These are phyloP conservation scores for Hydnomerulius pinastri DNA, from an alignment of 768 basidiomycete genomes.

Conservation along the genomic window DNA sequence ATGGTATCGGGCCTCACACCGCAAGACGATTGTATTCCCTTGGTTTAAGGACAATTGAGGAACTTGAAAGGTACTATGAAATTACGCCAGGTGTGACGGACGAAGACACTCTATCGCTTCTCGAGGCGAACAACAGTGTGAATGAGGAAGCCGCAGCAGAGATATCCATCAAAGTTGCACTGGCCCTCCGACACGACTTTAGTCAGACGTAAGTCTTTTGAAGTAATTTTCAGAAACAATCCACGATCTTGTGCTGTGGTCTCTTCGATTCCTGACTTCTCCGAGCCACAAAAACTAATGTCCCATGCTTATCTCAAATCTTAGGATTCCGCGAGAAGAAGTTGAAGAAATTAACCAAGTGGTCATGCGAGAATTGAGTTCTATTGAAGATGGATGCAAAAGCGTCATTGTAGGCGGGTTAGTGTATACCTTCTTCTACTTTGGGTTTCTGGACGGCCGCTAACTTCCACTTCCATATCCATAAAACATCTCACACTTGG, in stretches of 20 bases:
- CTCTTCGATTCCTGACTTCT: too few relatives aligned
- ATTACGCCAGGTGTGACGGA: conserved; percentile 38
- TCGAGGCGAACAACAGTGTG: conserved; percentile 16
- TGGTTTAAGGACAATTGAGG: conserved; percentile 66
- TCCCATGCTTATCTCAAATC: neutral
- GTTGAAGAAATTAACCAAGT: conserved; percentile 74
- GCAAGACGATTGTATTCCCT: conserved; percentile 65
- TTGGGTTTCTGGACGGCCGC: neutral
- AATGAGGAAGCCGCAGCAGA: conserved; percentile 33
- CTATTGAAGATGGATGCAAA: conserved; percentile 64
- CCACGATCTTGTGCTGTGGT: neutral
- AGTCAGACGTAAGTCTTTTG: conserved; percentile 39
- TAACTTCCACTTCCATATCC: neutral
- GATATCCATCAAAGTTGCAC: conserved; percentile 54
- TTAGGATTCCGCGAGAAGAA: conserved; percentile 73
- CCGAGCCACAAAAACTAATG: too few relatives aligned
- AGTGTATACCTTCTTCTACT: conserved; percentile 21
- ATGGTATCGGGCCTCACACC: conserved; percentile 74
- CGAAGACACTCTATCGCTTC: conserved; percentile 22
- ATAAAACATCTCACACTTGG: neutral
- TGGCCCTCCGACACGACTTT: conserved; percentile 62
- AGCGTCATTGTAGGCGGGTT: conserved; percentile 85
- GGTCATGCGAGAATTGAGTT: conserved; percentile 66
- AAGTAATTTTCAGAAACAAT: neutral
- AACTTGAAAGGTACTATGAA: conserved; percentile 66